A percentile compares a stretch with the other conserved stretches of the same genome.
Conservation (phyloP, 2,329 filamentous ascomycete genomes). For the Septoria petroselini region DNA sequence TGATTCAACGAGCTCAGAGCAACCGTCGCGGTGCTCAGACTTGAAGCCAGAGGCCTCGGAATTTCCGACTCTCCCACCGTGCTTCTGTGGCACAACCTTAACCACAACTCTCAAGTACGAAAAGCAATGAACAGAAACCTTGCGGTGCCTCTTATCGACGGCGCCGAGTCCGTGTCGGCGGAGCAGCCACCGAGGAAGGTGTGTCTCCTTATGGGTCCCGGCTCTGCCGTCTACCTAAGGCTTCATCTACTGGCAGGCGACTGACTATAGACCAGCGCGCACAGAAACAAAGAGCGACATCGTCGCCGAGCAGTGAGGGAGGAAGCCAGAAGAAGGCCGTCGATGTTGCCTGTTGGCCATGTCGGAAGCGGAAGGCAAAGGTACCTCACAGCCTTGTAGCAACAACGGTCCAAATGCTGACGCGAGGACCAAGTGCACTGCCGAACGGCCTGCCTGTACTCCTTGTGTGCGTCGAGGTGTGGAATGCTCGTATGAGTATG, state of each 20-base stretch:
- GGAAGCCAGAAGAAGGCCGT: conserved; percentile 19
- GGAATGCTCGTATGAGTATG: conserved; percentile 25
- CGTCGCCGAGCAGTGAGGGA: conserved; percentile 4
- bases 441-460: conserved; percentile 21
- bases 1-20: too few relatives aligned
- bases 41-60: too few relatives aligned
- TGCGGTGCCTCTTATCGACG: neutral
- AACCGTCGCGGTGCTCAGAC: too few relatives aligned
- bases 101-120: too few relatives aligned
- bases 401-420: too few relatives aligned
- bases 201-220: neutral
- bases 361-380: conserved; percentile 25
- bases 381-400: conserved; percentile 1
- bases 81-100: too few relatives aligned
- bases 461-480: conserved; percentile 19
- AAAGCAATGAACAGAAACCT: neutral
- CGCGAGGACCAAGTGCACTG: conserved; percentile 12
- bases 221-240: too few relatives aligned
- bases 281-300: conserved; percentile 3
- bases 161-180: neutral
- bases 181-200: neutral
- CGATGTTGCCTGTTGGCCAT: conserved; percentile 28
- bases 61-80: too few relatives aligned
- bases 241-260: too few relatives aligned
- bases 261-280: neutral